Base-by-base conservation (phyloP, 768 basidiomycete genomes). In the Podaxis sp. region DNA sequence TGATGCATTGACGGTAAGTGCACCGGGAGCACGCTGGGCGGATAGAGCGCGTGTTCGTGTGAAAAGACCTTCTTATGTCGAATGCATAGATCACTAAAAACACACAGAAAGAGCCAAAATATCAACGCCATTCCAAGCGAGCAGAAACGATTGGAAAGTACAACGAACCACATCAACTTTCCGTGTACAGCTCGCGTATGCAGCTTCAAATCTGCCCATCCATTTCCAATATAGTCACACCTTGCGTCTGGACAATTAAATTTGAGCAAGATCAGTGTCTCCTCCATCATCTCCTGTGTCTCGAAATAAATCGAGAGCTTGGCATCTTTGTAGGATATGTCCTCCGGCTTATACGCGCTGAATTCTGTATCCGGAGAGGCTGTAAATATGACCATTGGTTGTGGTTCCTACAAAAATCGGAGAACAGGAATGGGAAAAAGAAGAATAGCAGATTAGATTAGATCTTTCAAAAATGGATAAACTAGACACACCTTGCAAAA, bases 261-360 rank as follows among this genome's bases (percentile, higher is more conserved):
- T 1, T 95, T 85, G 10, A 99, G 85, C 16, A 99, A 80, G 5
- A 95, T 80, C 25, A 98, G 79, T 0, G 93, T 92, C 38, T 95
- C 93, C 65, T 98, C 93, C 92, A 96, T 96, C 88, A 93, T 93
- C 67, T 90, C 94, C 67, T 82, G 83, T 25, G 88, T 90, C 78
- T 98, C 95, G 67, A 98, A 99, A 54, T 78, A 85, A 46, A 97
- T 88, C 5, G 80, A 80, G 9, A 98, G 78, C 71, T 89, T 90
- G 0, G 78, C 50, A 68, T 94, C 92, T 64, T 87, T 89, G 75
- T 79, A 84, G 0, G 82, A 79, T 35, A 87, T 86, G 4, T 68
- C 61, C 2, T 83, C 82, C 0, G 80, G 80, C 0, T 75, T 76
- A 68, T 82, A 92, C 0, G 84, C 81, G 5, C 82, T 70, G 70